These are phyloP conservation scores for Nemania bipapillata DNA, from an alignment of 2,329 filamentous ascomycete genomes.

Conservation along the genomic window DNA sequence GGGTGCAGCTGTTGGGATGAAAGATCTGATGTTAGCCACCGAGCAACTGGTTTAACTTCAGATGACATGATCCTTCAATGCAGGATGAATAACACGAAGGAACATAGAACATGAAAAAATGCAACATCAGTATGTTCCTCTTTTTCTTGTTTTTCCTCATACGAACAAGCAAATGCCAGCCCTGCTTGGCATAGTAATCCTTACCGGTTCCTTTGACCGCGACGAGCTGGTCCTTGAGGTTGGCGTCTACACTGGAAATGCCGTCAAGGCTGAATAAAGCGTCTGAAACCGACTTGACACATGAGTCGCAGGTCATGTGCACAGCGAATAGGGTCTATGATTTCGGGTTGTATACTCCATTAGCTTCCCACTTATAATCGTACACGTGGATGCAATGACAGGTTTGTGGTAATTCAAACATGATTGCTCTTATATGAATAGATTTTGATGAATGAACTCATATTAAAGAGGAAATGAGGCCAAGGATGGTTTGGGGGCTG, in stretches of 20 bases:
- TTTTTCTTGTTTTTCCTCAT: not conserved
- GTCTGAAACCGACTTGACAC: conserved; percentile 85
- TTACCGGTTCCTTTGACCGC: conserved; percentile 83
- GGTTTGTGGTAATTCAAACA: not conserved
- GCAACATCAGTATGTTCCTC: not conserved
- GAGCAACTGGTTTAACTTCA: conserved; percentile 39
- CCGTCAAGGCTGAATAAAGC: conserved; percentile 81
- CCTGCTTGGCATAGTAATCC: conserved; percentile 19
- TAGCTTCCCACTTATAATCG: conserved; percentile 34
- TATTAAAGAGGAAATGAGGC: not conserved
- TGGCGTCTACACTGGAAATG: conserved; percentile 83
- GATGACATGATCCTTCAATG: conserved; percentile 27
- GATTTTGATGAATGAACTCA: not conserved
- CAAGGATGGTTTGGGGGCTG: conserved; percentile 12
- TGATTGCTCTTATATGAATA: not conserved
- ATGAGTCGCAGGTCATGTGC: conserved; percentile 88
- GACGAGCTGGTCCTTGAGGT: conserved; percentile 83
- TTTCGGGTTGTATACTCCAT: conserved; percentile 47
- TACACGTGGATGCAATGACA: not conserved
- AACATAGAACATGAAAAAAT: not conserved
- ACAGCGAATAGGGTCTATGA: conserved; percentile 90
- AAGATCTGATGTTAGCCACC: conserved; percentile 33
- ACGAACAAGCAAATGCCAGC: conserved; percentile 1
- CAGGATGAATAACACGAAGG: not conserved
- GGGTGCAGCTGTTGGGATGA: conserved; percentile 71